phyloP scores from a whole-genome alignment of 2,329 filamentous ascomycete genomes.

The Tothia fuscella region DNA sequence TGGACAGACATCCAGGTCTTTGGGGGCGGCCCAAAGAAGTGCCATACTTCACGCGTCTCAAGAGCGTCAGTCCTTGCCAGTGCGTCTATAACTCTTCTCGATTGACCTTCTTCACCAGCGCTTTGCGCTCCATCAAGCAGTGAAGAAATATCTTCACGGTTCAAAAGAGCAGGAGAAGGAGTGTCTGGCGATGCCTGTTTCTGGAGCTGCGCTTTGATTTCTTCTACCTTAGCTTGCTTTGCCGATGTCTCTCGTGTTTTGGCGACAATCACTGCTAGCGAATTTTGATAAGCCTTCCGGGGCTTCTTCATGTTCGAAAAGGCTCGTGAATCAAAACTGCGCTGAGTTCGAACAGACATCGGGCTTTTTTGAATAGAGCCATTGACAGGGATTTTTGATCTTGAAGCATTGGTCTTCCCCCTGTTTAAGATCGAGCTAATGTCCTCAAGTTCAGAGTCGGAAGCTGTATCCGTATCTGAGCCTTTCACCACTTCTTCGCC shows the following conservation, averaged over 20 bases:
- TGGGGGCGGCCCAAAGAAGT: conserved; percentile 44
- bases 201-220: neutral
- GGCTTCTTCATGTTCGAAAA: too few relatives aligned
- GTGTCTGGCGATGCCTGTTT: conserved; percentile 2
- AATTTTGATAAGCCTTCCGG: too few relatives aligned
- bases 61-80: conserved; percentile 50
- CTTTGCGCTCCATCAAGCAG: neutral
- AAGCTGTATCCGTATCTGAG: conserved; percentile 24
- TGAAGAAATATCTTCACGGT: too few relatives aligned
- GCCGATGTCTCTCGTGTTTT: neutral
- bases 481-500: conserved; percentile 40
- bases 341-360: too few relatives aligned
- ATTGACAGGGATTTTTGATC: too few relatives aligned
- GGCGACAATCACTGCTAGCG: too few relatives aligned
- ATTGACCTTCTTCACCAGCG: conserved; percentile 27
- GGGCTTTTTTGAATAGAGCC: too few relatives aligned
- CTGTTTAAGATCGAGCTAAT: conserved; percentile 21
- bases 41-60: conserved; percentile 40
- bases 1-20: conserved; percentile 13
- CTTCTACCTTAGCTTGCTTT: neutral
- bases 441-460: conserved; percentile 22
- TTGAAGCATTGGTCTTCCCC: conserved; percentile 15
- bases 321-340: too few relatives aligned
- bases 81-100: conserved; percentile 42
- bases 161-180: too few relatives aligned